Conservation (phyloP, 305 asterid genomes). For the Stenogyne calaminthoides region DNA sequence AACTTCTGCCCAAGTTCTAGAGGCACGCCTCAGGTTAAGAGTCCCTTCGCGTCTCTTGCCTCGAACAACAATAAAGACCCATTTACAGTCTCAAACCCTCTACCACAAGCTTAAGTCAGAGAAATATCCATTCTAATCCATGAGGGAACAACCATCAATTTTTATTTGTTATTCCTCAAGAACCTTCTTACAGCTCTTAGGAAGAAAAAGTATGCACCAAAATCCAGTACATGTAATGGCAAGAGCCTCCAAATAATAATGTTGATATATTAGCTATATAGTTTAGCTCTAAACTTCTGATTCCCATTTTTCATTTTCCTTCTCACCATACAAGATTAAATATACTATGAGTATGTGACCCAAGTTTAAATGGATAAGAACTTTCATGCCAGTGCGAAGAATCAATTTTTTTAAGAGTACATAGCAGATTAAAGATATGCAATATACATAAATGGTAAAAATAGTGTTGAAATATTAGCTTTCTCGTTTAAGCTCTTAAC, state of each 20-base stretch:
- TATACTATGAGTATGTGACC: background rate
- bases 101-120: background rate
- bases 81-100: background rate
- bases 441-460: too few species aligned
- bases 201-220: background rate
- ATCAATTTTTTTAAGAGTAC: background rate
- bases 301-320: slow-evolving; percentile 5
- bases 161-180: background rate
- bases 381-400: slow-evolving; percentile 1
- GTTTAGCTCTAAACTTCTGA: background rate
- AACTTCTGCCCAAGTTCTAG: background rate
- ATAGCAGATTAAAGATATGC: slow-evolving; percentile 11
- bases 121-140: background rate
- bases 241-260: background rate
- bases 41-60: background rate
- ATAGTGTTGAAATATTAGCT: background rate
- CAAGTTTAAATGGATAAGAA: background rate
- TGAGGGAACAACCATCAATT: background rate
- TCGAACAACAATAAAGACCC: background rate
- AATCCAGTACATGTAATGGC: background rate
- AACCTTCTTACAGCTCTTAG: slow-evolving; percentile 9
- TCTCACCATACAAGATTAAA: background rate
- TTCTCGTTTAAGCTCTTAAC: slow-evolving; percentile 7
- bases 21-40: background rate
- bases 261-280: too few species aligned